These are phyloP conservation scores for Colletotrichum gigasporum DNA, from an alignment of 2,329 filamentous ascomycete genomes.

Conservation along the genomic window DNA sequence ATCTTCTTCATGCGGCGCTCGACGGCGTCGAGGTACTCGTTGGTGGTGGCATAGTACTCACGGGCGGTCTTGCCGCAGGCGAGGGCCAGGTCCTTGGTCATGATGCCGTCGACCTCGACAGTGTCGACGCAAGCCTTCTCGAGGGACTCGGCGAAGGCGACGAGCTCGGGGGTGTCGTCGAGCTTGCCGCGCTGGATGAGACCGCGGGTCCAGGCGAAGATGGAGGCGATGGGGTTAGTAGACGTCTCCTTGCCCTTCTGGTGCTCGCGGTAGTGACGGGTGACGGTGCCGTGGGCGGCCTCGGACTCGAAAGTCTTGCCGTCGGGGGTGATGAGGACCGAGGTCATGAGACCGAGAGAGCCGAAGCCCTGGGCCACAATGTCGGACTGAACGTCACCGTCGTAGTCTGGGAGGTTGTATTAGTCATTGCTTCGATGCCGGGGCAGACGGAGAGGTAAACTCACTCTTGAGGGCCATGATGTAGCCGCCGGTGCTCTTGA, in stretches of 20 bases:
- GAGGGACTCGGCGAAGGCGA: conserved; percentile 89
- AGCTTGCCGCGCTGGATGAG: conserved; percentile 92
- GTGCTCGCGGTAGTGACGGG: conserved; percentile 97
- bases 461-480: conserved; percentile 98
- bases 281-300: conserved; percentile 97
- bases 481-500: conserved; percentile 97
- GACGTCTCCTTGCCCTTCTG: conserved; percentile 98
- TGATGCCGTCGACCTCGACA: conserved; percentile 92
- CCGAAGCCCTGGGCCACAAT: conserved; percentile 98
- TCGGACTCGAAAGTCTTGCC: conserved; percentile 98
- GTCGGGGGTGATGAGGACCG: conserved; percentile 94
- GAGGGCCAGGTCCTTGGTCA: conserved; percentile 99
- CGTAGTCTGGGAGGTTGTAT: conserved; percentile 77
- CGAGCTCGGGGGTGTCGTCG: conserved; percentile 90
- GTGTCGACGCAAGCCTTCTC: conserved; percentile 95
- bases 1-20: conserved; percentile 87
- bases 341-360: conserved; percentile 98
- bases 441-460: conserved; percentile 42
- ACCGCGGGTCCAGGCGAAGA: conserved; percentile 98
- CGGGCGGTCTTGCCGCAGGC: conserved; percentile 89
- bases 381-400: conserved; percentile 98
- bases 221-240: conserved; percentile 98
- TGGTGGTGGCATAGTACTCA: conserved; percentile 89
- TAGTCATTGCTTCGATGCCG: conserved; percentile 32
- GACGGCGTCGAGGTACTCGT: conserved; percentile 90